phyloP scores from a whole-genome alignment of 2,329 filamentous ascomycete species.

The Exserohilum rostratum region DNA sequence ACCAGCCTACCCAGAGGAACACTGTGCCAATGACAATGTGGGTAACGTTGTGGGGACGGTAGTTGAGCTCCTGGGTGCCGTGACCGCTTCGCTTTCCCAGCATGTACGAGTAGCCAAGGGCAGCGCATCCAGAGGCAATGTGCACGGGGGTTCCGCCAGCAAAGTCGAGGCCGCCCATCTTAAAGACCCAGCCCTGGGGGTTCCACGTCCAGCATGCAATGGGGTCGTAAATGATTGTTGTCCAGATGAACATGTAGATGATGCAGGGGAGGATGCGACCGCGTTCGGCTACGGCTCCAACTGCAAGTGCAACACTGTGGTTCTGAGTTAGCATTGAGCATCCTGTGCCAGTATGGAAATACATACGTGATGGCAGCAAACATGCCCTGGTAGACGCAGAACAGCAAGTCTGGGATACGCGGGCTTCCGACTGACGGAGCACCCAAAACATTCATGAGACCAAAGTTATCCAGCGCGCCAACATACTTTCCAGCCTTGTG shows the following conservation, averaged over 20 bases:
- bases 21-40: slow-evolving; percentile 92
- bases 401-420: slow-evolving; percentile 81
- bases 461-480: slow-evolving; percentile 79
- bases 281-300: slow-evolving; percentile 84
- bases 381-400: slow-evolving; percentile 87
- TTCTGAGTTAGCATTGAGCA: too few relatives aligned
- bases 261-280: slow-evolving; percentile 87
- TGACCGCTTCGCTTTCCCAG: slow-evolving; percentile 84
- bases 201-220: slow-evolving; percentile 98
- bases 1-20: slow-evolving; percentile 95
- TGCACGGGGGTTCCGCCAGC: slow-evolving; percentile 91
- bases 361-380: slow-evolving; percentile 85
- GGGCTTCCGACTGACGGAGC: slow-evolving; percentile 74
- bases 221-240: slow-evolving; percentile 87
- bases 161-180: slow-evolving; percentile 83
- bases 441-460: slow-evolving; percentile 76
- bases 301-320: slow-evolving; percentile 80
- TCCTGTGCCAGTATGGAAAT: background rate
- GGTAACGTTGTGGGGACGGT: slow-evolving; percentile 89
- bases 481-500: slow-evolving; percentile 77
- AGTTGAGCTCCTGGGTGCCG: slow-evolving; percentile 86
- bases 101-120: slow-evolving; percentile 89
- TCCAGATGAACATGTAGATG: slow-evolving; percentile 93
- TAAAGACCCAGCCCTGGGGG: slow-evolving; percentile 76
- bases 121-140: slow-evolving; percentile 81